phyloP scores from a whole-genome alignment of 106 monocot species.

The Phalaenopsis equestris region DNA sequence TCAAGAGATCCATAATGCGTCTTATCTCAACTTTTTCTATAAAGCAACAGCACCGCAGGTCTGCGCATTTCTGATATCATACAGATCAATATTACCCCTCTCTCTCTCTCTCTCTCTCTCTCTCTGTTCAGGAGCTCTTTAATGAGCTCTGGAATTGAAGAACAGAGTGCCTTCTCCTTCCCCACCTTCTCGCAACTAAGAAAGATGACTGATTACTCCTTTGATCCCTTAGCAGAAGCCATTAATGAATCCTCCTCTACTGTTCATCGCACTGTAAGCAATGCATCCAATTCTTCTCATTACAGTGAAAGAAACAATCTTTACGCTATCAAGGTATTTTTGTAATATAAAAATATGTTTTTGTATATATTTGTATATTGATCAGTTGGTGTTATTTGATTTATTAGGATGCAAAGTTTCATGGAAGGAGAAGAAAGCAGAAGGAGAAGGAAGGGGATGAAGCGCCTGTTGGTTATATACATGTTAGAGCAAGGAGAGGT shows the following conservation, averaged over 20 bases:
- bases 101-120: background rate
- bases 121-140: background rate
- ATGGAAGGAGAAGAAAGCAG: background rate
- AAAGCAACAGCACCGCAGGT: background rate
- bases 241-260: too few species aligned
- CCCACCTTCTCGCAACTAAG: background rate
- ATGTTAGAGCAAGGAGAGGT: slow-evolving; percentile 32
- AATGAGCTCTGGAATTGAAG: background rate
- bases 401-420: too few species aligned
- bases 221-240: too few species aligned
- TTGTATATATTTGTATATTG: too few species aligned
- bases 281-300: background rate
- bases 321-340: too few species aligned
- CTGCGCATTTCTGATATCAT: background rate
- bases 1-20: background rate
- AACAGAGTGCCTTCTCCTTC: background rate
- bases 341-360: too few species aligned
- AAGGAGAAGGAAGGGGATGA: slow-evolving; percentile 2
- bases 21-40: slow-evolving; percentile 3
- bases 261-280: background rate
- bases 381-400: background rate
- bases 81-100: background rate
- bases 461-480: slow-evolving; percentile 66
- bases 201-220: background rate
- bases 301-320: background rate